A percentile compares a stretch with the other conserved stretches of the same genome.
Conservation (phyloP, 1,139 yeast genomes). For the Yamadazyma conglobata region DNA sequence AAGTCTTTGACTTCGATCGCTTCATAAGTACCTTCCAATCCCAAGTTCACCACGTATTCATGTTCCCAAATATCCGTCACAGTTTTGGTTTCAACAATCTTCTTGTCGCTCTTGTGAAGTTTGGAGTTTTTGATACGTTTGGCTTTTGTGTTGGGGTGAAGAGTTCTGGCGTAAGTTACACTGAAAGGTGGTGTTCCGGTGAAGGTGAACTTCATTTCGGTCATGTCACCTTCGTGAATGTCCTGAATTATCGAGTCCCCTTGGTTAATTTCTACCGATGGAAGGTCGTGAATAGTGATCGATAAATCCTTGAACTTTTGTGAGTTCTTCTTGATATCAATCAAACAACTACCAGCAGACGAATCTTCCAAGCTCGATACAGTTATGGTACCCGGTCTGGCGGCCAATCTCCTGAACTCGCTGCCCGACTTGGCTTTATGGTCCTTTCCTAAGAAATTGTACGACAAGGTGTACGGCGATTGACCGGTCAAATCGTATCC, state of each 20-base stretch:
- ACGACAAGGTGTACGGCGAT: conserved; percentile 73
- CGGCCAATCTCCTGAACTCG: conserved; percentile 66
- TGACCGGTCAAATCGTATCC: conserved; percentile 73
- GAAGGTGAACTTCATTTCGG: conserved; percentile 65
- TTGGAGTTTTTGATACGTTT: conserved; percentile 19
- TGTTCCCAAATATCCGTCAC: conserved; percentile 65
- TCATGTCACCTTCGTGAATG: conserved; percentile 87
- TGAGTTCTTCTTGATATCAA: conserved; percentile 46
- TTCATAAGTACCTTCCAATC: conserved; percentile 90
- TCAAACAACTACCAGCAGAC: conserved; percentile 65
- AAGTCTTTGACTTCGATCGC: conserved; percentile 85
- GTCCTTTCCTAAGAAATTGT: conserved; percentile 62
- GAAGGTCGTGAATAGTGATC: conserved; percentile 70
- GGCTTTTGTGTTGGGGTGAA: conserved; percentile 32
- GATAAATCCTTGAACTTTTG: conserved; percentile 40
- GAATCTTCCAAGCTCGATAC: conserved; percentile 75
- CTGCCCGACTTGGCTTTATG: conserved; percentile 60
- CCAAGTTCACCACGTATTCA: conserved; percentile 70
- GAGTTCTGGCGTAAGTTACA: conserved; percentile 52
- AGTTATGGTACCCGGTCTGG: conserved; percentile 70
- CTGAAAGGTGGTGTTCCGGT: conserved; percentile 73
- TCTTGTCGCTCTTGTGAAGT: conserved; percentile 24
- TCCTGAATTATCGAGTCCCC: conserved; percentile 71
- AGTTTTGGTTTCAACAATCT: conserved; percentile 72
- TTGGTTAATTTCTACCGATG: conserved; percentile 84